Percentiles rank a stretch among this genome's conserved stretches.
phyloP scores from a whole-genome alignment of 2,329 filamentous ascomycete species.

The Ophiostoma ips region DNA sequence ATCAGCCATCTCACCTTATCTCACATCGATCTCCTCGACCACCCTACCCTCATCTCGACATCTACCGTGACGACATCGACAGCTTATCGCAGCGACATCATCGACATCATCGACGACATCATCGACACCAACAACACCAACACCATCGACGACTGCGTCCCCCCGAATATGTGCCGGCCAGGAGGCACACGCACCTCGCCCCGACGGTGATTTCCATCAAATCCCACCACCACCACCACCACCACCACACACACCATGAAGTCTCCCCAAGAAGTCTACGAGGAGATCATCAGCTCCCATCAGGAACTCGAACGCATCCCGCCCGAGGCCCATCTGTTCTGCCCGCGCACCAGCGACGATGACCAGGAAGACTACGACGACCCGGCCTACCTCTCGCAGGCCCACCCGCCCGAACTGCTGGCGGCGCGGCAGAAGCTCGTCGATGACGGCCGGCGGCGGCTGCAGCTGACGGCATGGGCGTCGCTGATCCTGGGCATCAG shows the following conservation, averaged over 20 bases:
- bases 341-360: constrained; percentile 48
- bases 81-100: too few relatives aligned
- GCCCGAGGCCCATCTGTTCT: constrained; percentile 49
- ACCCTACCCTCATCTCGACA: too few relatives aligned
- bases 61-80: too few relatives aligned
- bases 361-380: constrained; percentile 53
- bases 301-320: constrained; percentile 31
- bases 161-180: constrained; percentile 6
- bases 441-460: constrained; percentile 37
- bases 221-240: neutral
- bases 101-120: too few relatives aligned
- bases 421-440: constrained; percentile 30
- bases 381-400: constrained; percentile 28
- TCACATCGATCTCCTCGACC: too few relatives aligned
- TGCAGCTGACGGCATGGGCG: constrained; percentile 51
- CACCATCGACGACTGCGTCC: too few relatives aligned
- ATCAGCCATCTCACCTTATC: too few relatives aligned
- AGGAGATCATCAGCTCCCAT: constrained; percentile 30
- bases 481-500: constrained; percentile 56
- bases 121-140: too few relatives aligned
- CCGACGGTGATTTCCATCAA: neutral
- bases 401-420: constrained; percentile 36
- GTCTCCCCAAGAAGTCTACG: constrained; percentile 19
- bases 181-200: constrained; percentile 2
- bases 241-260: constrained; percentile 20